A percentile compares a stretch with the other conserved stretches of the same genome.
Evolutionary conservation across 2,329 filamentous ascomycete species (phyloP).

Genomic region (Phoma sp.): DNA sequence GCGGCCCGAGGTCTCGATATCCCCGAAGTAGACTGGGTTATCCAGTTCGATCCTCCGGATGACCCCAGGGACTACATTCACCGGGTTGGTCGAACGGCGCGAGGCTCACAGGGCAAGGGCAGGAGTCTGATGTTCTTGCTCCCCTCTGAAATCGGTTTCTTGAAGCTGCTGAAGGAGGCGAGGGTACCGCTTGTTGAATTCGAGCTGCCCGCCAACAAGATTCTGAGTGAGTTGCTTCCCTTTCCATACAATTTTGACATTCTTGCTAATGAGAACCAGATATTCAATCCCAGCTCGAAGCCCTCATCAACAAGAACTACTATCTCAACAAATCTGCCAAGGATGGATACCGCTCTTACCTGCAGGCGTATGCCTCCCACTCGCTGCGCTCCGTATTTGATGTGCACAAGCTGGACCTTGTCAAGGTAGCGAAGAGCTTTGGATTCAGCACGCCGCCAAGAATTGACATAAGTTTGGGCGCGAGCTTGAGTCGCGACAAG

Average conservation of each 20-base stretch:
- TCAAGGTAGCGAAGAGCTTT: constrained; percentile 84
- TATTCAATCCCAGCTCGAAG: constrained; percentile 76
- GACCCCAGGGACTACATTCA: constrained; percentile 75
- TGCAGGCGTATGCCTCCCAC: constrained; percentile 93
- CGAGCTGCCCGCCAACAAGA: constrained; percentile 90
- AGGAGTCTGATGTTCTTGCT: constrained; percentile 92
- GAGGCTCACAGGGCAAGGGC: constrained; percentile 82
- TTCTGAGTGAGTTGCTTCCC: constrained; percentile 58
- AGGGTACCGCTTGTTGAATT: constrained; percentile 95
- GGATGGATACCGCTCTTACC: constrained; percentile 82
- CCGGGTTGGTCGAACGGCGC: constrained; percentile 91
- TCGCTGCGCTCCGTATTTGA: constrained; percentile 83
- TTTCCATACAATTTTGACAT: neutral
- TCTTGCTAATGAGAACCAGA: constrained; percentile 54
- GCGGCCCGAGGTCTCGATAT: constrained; percentile 95
- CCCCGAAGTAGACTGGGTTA: constrained; percentile 91
- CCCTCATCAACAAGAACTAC: constrained; percentile 93
- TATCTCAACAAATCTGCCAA: constrained; percentile 88
- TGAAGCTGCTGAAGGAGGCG: constrained; percentile 87
- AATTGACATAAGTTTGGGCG: constrained; percentile 78
- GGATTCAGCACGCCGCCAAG: constrained; percentile 78
- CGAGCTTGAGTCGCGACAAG: constrained; percentile 77
- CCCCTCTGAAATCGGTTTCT: constrained; percentile 89
- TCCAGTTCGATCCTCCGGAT: constrained; percentile 91
- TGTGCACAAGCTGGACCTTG: constrained; percentile 79